Evolutionary conservation across 1,284 basidiomycete genomes (phyloP), one percentile per base, ranked within the genome.

Genomic region (Cystobasidium pallidum): DNA sequence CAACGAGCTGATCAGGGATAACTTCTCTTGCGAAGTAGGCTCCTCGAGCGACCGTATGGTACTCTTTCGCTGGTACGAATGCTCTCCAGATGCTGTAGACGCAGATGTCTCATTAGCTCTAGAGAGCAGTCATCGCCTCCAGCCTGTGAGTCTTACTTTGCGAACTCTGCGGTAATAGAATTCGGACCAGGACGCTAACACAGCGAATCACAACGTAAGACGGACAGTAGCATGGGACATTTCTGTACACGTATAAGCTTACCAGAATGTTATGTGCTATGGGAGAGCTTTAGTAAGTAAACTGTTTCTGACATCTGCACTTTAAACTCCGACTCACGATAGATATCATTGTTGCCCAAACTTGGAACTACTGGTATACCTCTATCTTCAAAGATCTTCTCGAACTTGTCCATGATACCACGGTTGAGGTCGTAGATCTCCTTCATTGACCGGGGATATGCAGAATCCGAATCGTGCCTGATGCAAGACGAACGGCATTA

Each of bases 401-500:
- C 82, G 88, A 97, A 92, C 80, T 86, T 87, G 26, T 81, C 79
- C 7, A 89, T 86, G 74, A 93, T 85, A 67, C 84, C 83, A 10
- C 86, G 83, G 79, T 96, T 96, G 62, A 89, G 82, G 3, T 86
- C 84, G 77, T 89, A 90, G 74, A 96, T 94, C 81, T 95, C 93
- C 66, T 84, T 84, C 4, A 87, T 85, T 49, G 91, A 91, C 70
- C 94, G 88, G 52, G 93, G 93, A 11, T 89, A 79, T 74, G 86
- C 84, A 70, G 87, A 86, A 81, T 95, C 93, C 79, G 89, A 91
- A 80, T 97, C 93, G 81, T 94, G 93, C 81, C 93, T 91, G 74
- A 8, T 6, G 21, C 2, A 49, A 7, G 26, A 7, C 64, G 17
- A 19, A 32, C 26, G n/a, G 45, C 28, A 24, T 21, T 19, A 21